phyloP scores from a whole-genome alignment of 768 basidiomycete species.

The Tulasnella sp. region DNA sequence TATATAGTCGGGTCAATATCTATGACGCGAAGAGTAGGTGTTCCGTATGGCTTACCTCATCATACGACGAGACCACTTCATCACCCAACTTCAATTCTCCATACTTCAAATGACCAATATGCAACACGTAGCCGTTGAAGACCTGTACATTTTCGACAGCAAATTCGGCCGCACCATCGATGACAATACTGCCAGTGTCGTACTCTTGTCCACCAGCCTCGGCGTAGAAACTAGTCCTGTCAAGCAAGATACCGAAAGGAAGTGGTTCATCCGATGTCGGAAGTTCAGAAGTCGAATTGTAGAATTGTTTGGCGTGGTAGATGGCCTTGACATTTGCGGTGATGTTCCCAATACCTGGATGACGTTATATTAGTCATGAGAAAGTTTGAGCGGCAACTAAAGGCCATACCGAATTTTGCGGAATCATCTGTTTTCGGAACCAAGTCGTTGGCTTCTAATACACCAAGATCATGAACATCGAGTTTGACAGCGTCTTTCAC shows the following conservation, averaged over 20 bases:
- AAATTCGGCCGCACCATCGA: slow-evolving; percentile 85
- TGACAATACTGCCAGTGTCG: slow-evolving; percentile 88
- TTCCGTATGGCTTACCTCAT: slow-evolving; percentile 51
- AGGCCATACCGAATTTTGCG: slow-evolving; percentile 69
- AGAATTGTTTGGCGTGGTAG: slow-evolving; percentile 68
- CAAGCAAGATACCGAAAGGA: slow-evolving; percentile 72
- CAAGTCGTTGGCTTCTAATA: slow-evolving; percentile 58
- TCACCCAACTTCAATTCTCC: slow-evolving; percentile 68
- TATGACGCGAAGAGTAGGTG: neutral
- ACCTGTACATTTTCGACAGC: slow-evolving; percentile 87
- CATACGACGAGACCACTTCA: slow-evolving; percentile 78
- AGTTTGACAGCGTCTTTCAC: slow-evolving; percentile 63
- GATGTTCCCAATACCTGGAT: slow-evolving; percentile 33
- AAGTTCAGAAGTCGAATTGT: slow-evolving; percentile 50
- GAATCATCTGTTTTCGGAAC: slow-evolving; percentile 91
- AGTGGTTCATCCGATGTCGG: slow-evolving; percentile 38
- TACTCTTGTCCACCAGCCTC: slow-evolving; percentile 96
- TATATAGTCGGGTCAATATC: slow-evolving; percentile 22
- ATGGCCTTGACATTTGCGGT: slow-evolving; percentile 67
- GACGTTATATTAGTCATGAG: too few species aligned
- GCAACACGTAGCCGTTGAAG: slow-evolving; percentile 91
- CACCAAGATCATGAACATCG: slow-evolving; percentile 88
- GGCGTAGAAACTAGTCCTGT: slow-evolving; percentile 92
- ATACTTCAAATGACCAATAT: slow-evolving; percentile 83
- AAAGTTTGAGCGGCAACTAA: neutral